A percentile compares a stretch with the other conserved stretches of the same genome.
Conservation (phyloP, 2,329 filamentous ascomycete genomes). For the Metarhizium sp. region DNA sequence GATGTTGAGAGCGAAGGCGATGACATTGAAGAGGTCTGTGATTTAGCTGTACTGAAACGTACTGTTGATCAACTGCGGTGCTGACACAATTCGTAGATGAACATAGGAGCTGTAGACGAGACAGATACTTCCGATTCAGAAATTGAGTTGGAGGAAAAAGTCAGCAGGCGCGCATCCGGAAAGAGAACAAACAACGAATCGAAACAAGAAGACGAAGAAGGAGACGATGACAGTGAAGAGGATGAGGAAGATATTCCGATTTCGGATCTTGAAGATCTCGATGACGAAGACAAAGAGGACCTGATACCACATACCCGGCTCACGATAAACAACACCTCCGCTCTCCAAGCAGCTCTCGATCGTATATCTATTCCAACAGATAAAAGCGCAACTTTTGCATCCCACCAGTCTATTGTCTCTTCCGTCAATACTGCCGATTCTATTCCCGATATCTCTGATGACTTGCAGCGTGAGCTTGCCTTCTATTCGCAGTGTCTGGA, state of each 20-base stretch:
- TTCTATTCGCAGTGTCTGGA: constrained; percentile 87
- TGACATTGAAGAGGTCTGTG: constrained; percentile 17
- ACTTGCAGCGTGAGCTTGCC: constrained; percentile 82
- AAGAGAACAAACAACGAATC: constrained; percentile 13
- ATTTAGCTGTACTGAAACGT: neutral
- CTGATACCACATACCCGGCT: constrained; percentile 84
- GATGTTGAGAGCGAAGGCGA: constrained; percentile 23
- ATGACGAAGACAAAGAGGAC: constrained; percentile 76
- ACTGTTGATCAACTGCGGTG: neutral
- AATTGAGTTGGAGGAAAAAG: constrained; percentile 67
- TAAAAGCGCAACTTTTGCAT: constrained; percentile 65
- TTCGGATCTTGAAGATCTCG: constrained; percentile 71
- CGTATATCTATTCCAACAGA: constrained; percentile 62
- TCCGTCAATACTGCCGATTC: constrained; percentile 51
- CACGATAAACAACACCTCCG: constrained; percentile 94
- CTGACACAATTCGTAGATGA: constrained; percentile 27
- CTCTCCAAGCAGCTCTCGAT: constrained; percentile 69
- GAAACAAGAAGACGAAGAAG: constrained; percentile 13
- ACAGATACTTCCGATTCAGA: constrained; percentile 59
- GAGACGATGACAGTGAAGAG: constrained; percentile 39
- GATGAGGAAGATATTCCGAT: constrained; percentile 84
- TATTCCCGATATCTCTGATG: constrained; percentile 80
- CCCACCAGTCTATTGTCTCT: constrained; percentile 70
- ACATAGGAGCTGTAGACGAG: constrained; percentile 49
- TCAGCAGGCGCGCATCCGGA: constrained; percentile 17